phyloP scores from a whole-genome alignment of 495 filamentous ascomycete species.

The Apodospora peruviana region DNA sequence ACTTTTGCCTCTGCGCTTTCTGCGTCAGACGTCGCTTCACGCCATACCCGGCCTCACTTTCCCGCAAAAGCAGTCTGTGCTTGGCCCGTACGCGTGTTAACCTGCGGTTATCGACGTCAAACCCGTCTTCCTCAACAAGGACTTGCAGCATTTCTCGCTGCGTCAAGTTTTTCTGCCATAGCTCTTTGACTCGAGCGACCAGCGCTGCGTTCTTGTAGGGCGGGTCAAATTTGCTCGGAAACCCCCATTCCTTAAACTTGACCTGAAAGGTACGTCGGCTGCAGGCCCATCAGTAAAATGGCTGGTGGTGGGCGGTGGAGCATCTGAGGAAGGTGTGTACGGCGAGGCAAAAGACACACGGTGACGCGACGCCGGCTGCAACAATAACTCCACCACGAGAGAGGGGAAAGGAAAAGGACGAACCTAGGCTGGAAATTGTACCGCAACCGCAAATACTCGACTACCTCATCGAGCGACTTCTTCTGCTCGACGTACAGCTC shows the following conservation, averaged over 20 bases:
- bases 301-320: not conserved
- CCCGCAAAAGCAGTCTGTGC: constrained; percentile 59
- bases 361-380: no score
- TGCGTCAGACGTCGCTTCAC: not conserved
- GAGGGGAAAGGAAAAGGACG: not conserved
- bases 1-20: constrained; percentile 17
- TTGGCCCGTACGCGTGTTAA: constrained; percentile 59
- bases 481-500: constrained; percentile 70
- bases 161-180: constrained; percentile 67
- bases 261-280: constrained; percentile 71
- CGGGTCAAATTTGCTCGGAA: constrained; percentile 66
- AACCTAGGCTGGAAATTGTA: constrained; percentile 64
- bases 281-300: not conserved
- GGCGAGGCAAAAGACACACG: no score
- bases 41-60: constrained; percentile 11
- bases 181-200: constrained; percentile 61
- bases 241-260: constrained; percentile 73
- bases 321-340: no score
- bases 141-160: constrained; percentile 69
- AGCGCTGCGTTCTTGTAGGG: constrained; percentile 61
- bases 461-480: constrained; percentile 61
- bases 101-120: constrained; percentile 62
- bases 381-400: not conserved
- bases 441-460: constrained; percentile 53
- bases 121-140: constrained; percentile 63